phyloP scores from a whole-genome alignment of 768 basidiomycete species.

The Podaxis sp. region DNA sequence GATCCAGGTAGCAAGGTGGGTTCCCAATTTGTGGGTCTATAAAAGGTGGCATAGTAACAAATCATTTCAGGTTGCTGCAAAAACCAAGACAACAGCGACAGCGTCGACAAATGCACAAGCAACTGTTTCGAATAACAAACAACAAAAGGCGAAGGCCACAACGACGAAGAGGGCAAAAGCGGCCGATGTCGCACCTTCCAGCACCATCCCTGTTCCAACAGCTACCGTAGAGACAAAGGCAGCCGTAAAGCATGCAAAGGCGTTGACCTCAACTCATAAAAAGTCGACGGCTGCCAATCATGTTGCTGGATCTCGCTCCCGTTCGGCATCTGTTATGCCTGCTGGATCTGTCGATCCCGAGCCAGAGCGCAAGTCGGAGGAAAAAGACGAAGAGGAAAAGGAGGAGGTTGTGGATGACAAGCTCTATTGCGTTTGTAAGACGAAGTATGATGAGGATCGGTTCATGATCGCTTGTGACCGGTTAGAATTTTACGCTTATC shows the following conservation, averaged over 20 bases:
- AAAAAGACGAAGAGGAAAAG: constrained; percentile 45
- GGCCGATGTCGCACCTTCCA: constrained; percentile 10
- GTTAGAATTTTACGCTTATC: constrained; percentile 40
- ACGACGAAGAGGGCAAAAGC: constrained; percentile 5
- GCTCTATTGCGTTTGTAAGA: constrained; percentile 88
- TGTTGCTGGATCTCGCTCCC: constrained; percentile 50
- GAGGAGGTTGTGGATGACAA: constrained; percentile 59
- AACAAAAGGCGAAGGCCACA: not conserved
- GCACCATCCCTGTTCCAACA: constrained; percentile 13
- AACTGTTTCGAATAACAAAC: constrained; percentile 8
- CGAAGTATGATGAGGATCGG: constrained; percentile 81
- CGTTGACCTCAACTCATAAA: constrained; percentile 2
- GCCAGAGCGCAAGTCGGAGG: constrained; percentile 36
- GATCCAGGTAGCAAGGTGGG: constrained; percentile 34
- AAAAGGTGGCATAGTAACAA: constrained; percentile 9
- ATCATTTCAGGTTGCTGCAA: constrained; percentile 14
- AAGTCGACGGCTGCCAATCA: constrained; percentile 22
- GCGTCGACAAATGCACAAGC: constrained; percentile 21
- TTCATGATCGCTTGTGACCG: constrained; percentile 94
- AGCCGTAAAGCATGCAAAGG: constrained; percentile 21
- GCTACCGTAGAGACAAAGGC: constrained; percentile 25
- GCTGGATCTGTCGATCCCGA: constrained; percentile 36
- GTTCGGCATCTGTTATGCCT: constrained; percentile 73
- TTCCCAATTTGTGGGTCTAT: constrained; percentile 8
- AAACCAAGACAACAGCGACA: constrained; percentile 25